Evolutionary conservation across 768 basidiomycete genomes (phyloP).

Genomic region (Suillus luteus): DNA sequence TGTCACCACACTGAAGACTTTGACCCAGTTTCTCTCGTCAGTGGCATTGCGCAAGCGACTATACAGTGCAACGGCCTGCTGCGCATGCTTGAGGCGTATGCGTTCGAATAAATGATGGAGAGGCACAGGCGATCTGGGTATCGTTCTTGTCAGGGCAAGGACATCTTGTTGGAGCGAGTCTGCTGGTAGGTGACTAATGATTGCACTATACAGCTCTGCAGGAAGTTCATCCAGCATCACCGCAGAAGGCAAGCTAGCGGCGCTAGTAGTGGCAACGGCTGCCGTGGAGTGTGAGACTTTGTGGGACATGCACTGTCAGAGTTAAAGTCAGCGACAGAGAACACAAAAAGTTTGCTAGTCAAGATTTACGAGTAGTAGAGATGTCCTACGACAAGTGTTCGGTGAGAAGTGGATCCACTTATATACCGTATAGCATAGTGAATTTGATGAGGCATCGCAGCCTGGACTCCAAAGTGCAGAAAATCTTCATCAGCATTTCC

Average conservation of each 20-base stretch:
- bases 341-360: background rate
- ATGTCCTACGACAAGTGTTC: background rate
- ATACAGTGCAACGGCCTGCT: conserved; percentile 61
- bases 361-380: background rate
- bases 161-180: conserved; percentile 51
- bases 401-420: background rate
- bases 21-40: conserved; percentile 43
- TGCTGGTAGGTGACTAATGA: conserved; percentile 54
- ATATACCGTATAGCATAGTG: background rate
- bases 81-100: conserved; percentile 50
- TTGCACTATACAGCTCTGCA: conserved; percentile 62
- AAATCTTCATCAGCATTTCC: conserved; percentile 11
- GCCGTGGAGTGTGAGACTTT: background rate
- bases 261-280: background rate
- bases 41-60: conserved; percentile 47
- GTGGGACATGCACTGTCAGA: background rate
- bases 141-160: conserved; percentile 59
- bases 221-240: conserved; percentile 46
- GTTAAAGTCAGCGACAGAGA: background rate
- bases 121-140: conserved; percentile 64
- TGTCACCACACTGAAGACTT: conserved; percentile 51
- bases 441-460: background rate
- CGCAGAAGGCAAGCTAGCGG: background rate
- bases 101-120: conserved; percentile 56
- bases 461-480: background rate